phyloP scores from a whole-genome alignment of 352 stramenopile genomes.

The Pythium scleroteichum region DNA sequence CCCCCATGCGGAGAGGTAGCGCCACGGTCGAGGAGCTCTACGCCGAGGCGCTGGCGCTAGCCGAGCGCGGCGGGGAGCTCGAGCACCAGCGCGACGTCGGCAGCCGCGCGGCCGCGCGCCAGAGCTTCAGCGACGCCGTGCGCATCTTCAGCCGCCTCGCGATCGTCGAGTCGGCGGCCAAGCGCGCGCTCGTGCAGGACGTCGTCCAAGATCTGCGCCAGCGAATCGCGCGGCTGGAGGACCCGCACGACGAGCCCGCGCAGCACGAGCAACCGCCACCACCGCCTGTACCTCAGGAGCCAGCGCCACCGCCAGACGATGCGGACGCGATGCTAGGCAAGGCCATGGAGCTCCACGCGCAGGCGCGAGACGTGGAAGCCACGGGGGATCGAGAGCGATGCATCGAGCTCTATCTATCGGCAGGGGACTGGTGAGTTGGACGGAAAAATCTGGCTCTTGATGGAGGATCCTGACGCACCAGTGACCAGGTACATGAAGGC shows the following conservation, averaged over 20 bases:
- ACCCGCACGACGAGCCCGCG: constrained; percentile 35
- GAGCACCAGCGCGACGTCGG: constrained; percentile 1
- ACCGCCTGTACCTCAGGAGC: too few species aligned
- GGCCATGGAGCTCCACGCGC: constrained; percentile 28
- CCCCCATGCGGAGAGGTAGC: constrained; percentile 19
- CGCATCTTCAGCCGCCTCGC: constrained; percentile 65
- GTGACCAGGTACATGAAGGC: constrained; percentile 61
- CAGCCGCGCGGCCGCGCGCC: constrained; percentile 28
- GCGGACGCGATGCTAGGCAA: constrained; percentile 14
- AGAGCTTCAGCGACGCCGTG: constrained; percentile 55
- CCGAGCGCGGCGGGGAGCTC: constrained; percentile 44
- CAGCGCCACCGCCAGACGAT: background rate
- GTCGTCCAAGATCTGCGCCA: constrained; percentile 56
- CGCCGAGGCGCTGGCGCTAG: constrained; percentile 57
- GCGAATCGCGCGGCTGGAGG: constrained; percentile 45
- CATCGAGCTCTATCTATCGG: constrained; percentile 57
- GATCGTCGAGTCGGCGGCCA: constrained; percentile 72
- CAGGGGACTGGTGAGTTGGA: constrained; percentile 35
- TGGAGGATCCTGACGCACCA: background rate
- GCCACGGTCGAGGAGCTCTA: constrained; percentile 57
- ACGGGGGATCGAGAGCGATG: constrained; percentile 11
- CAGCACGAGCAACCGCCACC: background rate
- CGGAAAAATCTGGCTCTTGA: background rate
- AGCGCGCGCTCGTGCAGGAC: constrained; percentile 57
- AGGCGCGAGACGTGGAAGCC: constrained; percentile 16